phyloP scores from a whole-genome alignment of 306 rosid species.

The Trifolium fragiferum region DNA sequence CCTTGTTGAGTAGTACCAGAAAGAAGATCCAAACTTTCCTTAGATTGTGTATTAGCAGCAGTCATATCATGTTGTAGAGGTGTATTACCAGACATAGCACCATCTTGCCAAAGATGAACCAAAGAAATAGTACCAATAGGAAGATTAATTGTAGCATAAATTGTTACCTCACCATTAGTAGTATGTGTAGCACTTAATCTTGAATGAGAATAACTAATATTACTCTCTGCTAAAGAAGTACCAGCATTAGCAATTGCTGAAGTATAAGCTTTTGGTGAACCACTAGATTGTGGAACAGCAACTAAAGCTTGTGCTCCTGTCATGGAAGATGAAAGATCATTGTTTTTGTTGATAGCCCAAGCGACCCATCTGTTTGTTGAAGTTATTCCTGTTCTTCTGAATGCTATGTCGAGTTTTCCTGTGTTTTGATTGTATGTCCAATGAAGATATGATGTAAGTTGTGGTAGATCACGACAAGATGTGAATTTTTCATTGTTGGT shows the following conservation, averaged over 20 bases:
- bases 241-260: background rate
- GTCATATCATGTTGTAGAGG: background rate
- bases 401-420: conserved; percentile 60
- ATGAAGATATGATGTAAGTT: conserved; percentile 59
- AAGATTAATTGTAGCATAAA: conserved; percentile 57
- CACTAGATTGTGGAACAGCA: conserved; percentile 48
- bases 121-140: conserved; percentile 39
- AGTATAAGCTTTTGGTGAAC: conserved; percentile 32
- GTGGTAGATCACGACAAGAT: conserved; percentile 57
- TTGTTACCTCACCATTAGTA: conserved; percentile 50
- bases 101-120: conserved; percentile 77
- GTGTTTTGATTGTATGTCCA: conserved; percentile 55
- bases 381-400: conserved; percentile 49
- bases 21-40: conserved; percentile 56
- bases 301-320: conserved; percentile 63
- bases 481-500: conserved; percentile 35
- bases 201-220: conserved; percentile 30
- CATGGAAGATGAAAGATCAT: conserved; percentile 39
- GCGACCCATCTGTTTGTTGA: conserved; percentile 61
- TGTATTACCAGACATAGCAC: conserved; percentile 44
- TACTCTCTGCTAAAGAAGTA: conserved; percentile 47
- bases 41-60: conserved; percentile 33
- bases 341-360: conserved; percentile 69
- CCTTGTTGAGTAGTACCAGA: conserved; percentile 53
- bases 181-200: conserved; percentile 36